phyloP scores from a whole-genome alignment of 2,329 filamentous ascomycete genomes.

The Neopestalotiopsis sp. region DNA sequence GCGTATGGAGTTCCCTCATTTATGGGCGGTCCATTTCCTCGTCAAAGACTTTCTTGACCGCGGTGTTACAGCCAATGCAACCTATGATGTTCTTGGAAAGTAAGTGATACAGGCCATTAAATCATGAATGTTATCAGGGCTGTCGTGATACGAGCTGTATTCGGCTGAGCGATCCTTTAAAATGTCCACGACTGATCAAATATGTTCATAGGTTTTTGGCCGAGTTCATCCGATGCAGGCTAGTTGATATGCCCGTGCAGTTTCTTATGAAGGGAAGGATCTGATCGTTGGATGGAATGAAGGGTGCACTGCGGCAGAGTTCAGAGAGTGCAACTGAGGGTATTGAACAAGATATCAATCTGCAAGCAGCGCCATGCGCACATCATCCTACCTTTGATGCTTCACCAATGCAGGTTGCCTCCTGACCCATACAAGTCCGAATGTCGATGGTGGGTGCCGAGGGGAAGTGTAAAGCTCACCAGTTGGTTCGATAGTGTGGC shows the following conservation, averaged over 20 bases:
- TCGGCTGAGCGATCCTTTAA: background rate
- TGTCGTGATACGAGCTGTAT: too few relatives aligned
- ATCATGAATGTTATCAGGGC: too few relatives aligned
- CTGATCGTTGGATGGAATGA: background rate
- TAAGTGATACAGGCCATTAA: slow-evolving; percentile 23
- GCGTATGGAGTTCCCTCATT: slow-evolving; percentile 17
- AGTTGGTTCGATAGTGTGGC: background rate
- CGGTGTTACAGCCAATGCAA: slow-evolving; percentile 46
- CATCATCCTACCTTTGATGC: background rate
- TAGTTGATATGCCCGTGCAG: slow-evolving; percentile 17
- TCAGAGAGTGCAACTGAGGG: too few relatives aligned
- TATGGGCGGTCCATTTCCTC: slow-evolving; percentile 41
- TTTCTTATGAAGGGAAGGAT: slow-evolving; percentile 21
- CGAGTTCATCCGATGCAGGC: slow-evolving; percentile 43
- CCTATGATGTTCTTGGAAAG: slow-evolving; percentile 53
- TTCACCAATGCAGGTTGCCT: background rate
- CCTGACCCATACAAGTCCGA: too few relatives aligned
- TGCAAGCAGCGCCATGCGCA: too few relatives aligned
- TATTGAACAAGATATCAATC: too few relatives aligned
- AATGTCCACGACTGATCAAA: background rate
- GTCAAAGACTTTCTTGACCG: slow-evolving; percentile 52
- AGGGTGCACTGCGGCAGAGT: too few relatives aligned
- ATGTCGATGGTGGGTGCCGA: too few relatives aligned
- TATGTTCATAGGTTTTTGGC: slow-evolving; percentile 39
- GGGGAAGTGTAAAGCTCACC: too few relatives aligned